Percentiles rank a stretch among this genome's conserved stretches.
These are phyloP conservation scores for Candolleomyces efflorescens DNA, from an alignment of 768 basidiomycete genomes.

Conservation along the genomic window DNA sequence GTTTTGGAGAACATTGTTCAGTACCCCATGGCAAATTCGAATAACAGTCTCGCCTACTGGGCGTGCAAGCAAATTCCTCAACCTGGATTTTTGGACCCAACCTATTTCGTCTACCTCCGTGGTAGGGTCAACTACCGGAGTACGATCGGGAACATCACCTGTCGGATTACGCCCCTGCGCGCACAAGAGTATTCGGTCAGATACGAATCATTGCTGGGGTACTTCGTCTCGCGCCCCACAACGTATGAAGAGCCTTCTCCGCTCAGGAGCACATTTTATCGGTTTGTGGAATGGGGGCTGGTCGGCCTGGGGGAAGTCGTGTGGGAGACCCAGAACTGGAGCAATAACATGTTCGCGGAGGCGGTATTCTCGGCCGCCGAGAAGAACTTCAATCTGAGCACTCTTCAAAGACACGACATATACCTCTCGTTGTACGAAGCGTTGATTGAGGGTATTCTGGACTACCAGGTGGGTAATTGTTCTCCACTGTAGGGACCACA, in stretches of 20 bases:
- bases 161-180: slow-evolving; percentile 13
- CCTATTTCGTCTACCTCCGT: slow-evolving; percentile 14
- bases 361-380: slow-evolving; percentile 14
- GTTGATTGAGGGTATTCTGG: slow-evolving; percentile 21
- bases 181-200: slow-evolving; percentile 14
- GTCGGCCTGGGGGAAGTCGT: not conserved
- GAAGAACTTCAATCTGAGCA: slow-evolving; percentile 10
- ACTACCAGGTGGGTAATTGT: not conserved
- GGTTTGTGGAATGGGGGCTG: slow-evolving; percentile 5
- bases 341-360: not conserved
- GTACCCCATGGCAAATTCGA: not conserved
- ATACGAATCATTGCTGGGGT: slow-evolving; percentile 8
- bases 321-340: not conserved
- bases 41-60: slow-evolving; percentile 11
- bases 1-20: not conserved
- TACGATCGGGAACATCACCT: slow-evolving; percentile 16
- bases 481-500: no score
- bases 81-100: not conserved
- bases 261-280: not conserved
- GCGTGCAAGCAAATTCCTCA: slow-evolving; percentile 9
- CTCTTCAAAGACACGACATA: not conserved
- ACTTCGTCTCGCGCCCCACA: not conserved
- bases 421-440: slow-evolving; percentile 16
- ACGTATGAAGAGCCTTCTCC: not conserved
- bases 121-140: slow-evolving; percentile 4